phyloP scores from a whole-genome alignment of 148 eudicot species.

The Amaranthus palmeri region DNA sequence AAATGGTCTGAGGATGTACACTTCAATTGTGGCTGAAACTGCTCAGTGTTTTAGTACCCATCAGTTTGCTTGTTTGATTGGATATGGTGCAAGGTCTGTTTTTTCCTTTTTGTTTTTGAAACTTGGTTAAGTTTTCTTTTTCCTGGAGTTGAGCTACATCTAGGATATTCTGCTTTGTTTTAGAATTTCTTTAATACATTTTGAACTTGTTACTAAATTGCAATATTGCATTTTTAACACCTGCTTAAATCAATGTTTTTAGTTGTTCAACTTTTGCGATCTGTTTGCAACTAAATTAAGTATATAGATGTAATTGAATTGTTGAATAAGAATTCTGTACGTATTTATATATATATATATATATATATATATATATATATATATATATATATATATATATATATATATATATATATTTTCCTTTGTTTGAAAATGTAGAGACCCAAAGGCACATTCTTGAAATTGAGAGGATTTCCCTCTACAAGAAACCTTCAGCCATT shows the following conservation, averaged over 20 bases:
- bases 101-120: slow-evolving; percentile 18
- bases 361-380: too few relatives aligned
- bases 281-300: too few relatives aligned
- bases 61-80: slow-evolving; percentile 97
- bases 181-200: background rate
- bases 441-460: too few relatives aligned
- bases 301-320: too few relatives aligned
- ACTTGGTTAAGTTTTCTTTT: slow-evolving; percentile 5
- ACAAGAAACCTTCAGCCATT: too few relatives aligned
- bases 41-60: slow-evolving; percentile 99
- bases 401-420: too few relatives aligned
- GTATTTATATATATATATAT: too few relatives aligned
- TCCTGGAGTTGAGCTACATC: background rate
- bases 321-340: too few relatives aligned
- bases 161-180: background rate
- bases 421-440: too few relatives aligned
- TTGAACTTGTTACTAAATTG: background rate
- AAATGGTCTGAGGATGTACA: slow-evolving; percentile 91
- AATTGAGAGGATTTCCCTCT: too few relatives aligned
- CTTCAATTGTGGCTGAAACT: slow-evolving; percentile 94
- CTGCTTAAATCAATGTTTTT: background rate
- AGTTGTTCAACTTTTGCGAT: too few relatives aligned
- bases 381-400: too few relatives aligned
- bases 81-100: slow-evolving; percentile 94
- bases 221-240: background rate